Conservation (phyloP, 1,284 basidiomycete species). For the Leccinum solheimii region DNA sequence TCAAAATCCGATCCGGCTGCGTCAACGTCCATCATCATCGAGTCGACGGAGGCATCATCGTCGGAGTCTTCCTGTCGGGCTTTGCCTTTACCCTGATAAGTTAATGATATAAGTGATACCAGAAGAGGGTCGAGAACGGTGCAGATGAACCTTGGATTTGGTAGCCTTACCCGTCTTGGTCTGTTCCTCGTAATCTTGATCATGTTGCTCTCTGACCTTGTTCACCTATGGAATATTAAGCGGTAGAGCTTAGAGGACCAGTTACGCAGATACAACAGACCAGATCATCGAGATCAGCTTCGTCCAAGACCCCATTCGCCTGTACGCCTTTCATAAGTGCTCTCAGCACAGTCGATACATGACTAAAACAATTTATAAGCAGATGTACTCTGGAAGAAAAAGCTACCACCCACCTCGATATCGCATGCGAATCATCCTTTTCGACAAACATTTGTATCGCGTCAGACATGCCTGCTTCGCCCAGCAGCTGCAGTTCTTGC, state of each 20-base stretch:
- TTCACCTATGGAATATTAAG: constrained; percentile 47
- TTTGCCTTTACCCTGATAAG: constrained; percentile 50
- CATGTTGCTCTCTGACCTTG: constrained; percentile 66
- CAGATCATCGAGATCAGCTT: constrained; percentile 73
- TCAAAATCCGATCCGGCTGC: constrained; percentile 49
- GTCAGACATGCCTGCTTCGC: constrained; percentile 84
- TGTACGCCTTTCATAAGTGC: constrained; percentile 65
- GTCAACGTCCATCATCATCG: constrained; percentile 74
- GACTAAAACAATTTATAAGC: constrained; percentile 44
- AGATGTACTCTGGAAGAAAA: neutral
- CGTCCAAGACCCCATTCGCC: constrained; percentile 63
- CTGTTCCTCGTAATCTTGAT: constrained; percentile 58
- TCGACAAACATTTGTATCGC: constrained; percentile 93
- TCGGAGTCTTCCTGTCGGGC: constrained; percentile 50
- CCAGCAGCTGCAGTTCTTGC: constrained; percentile 86
- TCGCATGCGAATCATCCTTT: constrained; percentile 92
- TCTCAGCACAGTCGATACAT: constrained; percentile 66
- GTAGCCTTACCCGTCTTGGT: constrained; percentile 36
- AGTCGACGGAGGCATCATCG: constrained; percentile 65
- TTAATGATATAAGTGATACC: constrained; percentile 1
- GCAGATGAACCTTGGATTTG: constrained; percentile 42
- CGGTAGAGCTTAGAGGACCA: neutral
- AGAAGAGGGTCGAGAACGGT: neutral
- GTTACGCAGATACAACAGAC: constrained; percentile 41
- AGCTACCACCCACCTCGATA: constrained; percentile 65